phyloP scores from a whole-genome alignment of 306 rosid species.

The Quercus aquifolioides region DNA sequence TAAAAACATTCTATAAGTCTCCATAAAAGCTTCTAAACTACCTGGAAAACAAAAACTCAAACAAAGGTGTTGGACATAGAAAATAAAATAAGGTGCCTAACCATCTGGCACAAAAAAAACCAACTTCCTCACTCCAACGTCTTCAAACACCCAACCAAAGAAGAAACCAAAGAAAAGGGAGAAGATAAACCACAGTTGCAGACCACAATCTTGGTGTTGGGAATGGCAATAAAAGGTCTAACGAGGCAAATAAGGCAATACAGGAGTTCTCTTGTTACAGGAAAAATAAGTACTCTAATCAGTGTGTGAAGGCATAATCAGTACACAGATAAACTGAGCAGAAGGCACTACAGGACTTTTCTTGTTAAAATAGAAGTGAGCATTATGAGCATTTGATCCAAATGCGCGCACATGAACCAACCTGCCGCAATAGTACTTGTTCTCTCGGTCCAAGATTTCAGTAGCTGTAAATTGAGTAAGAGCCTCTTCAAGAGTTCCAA shows the following conservation, averaged over 20 bases:
- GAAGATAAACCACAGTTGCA: neutral
- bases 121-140: neutral
- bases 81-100: neutral
- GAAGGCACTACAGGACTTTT: neutral
- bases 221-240: neutral
- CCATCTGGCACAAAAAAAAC: neutral
- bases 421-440: constrained; percentile 75
- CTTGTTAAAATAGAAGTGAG: neutral
- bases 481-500: constrained; percentile 84
- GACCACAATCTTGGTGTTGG: neutral
- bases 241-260: neutral
- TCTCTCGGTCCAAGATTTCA: constrained; percentile 68
- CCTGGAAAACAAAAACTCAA: neutral
- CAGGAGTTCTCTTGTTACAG: neutral
- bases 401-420: constrained; percentile 23
- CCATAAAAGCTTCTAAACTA: neutral
- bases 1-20: neutral
- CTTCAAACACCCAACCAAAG: neutral
- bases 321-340: neutral
- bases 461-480: constrained; percentile 76
- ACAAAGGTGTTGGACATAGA: neutral
- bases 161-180: neutral
- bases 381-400: neutral
- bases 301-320: neutral
- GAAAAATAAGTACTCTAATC: neutral